Percentiles rank a stretch among this genome's conserved stretches.
These are phyloP conservation scores for Fraxinus dipetala DNA, from an alignment of 305 asterid genomes.

Conservation along the genomic window DNA sequence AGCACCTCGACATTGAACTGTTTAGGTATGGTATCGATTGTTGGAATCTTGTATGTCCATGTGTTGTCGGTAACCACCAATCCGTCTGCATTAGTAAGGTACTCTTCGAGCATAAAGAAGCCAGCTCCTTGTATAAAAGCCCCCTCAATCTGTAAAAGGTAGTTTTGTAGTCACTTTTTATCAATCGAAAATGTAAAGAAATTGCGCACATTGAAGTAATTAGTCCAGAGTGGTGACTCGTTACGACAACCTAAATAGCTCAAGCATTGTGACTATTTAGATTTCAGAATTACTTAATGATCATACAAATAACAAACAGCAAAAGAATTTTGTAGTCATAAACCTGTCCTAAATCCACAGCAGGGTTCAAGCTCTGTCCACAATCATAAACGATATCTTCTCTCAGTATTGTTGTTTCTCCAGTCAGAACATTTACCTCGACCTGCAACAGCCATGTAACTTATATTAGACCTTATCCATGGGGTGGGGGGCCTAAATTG, in stretches of 20 bases:
- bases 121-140: slow-evolving; percentile 79
- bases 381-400: slow-evolving; percentile 63
- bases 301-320: neutral
- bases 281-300: neutral
- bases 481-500: neutral
- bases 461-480: neutral
- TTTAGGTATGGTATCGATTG: slow-evolving; percentile 68
- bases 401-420: slow-evolving; percentile 54
- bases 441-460: slow-evolving; percentile 40
- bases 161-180: neutral
- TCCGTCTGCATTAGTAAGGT: slow-evolving; percentile 58
- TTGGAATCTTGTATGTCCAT: slow-evolving; percentile 83
- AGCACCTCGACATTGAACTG: slow-evolving; percentile 58
- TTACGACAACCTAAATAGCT: neutral
- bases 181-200: neutral
- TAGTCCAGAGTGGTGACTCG: neutral
- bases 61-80: slow-evolving; percentile 46
- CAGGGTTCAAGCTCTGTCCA: slow-evolving; percentile 78
- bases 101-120: slow-evolving; percentile 77
- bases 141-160: slow-evolving; percentile 66
- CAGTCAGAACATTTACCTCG: slow-evolving; percentile 58
- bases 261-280: neutral
- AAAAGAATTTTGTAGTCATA: neutral
- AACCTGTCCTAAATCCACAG: slow-evolving; percentile 84
- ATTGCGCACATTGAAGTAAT: neutral